Evolutionary conservation across 192 early-diverging fungal genomes (phyloP).

Genomic region (Gigaspora rosea): DNA sequence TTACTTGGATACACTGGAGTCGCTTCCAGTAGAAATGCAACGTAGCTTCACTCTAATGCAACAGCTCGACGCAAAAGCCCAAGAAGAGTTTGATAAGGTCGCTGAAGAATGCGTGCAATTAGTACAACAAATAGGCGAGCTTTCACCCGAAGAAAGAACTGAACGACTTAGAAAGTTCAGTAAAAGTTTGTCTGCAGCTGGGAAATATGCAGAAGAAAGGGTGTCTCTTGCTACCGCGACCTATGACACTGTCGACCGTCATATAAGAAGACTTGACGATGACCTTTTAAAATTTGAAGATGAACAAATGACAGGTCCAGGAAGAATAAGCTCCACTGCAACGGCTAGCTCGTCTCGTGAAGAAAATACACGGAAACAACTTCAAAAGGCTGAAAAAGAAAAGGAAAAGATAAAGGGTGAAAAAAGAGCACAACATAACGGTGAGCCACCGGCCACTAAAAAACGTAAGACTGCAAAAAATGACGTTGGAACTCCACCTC

Average conservation of each 20-base stretch:
- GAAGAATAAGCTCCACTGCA: constrained; percentile 41
- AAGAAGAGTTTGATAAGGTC: constrained; percentile 76
- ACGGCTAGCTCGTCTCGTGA: constrained; percentile 35
- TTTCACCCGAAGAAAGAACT: constrained; percentile 55
- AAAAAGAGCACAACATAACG: constrained; percentile 39
- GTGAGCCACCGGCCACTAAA: background rate
- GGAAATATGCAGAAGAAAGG: constrained; percentile 92
- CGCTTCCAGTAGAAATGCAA: constrained; percentile 74
- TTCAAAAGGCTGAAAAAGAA: constrained; percentile 38
- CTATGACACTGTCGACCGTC: constrained; percentile 90
- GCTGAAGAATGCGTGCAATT: constrained; percentile 71
- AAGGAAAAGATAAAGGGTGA: constrained; percentile 31
- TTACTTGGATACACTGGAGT: constrained; percentile 89
- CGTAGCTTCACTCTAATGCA: constrained; percentile 93
- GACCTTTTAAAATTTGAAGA: constrained; percentile 91
- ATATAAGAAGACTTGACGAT: constrained; percentile 88
- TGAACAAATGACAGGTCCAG: constrained; percentile 73
- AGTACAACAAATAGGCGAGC: constrained; percentile 61
- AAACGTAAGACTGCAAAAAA: background rate
- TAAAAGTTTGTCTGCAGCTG: constrained; percentile 65
- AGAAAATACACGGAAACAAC: constrained; percentile 47
- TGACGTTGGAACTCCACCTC: constrained; percentile 8
- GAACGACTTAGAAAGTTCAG: constrained; percentile 56
- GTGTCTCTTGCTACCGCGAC: constrained; percentile 91
- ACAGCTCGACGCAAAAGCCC: constrained; percentile 80